Evolutionary conservation across 1,139 yeast genomes (phyloP), one percentile per base, ranked within the genome.

Genomic region (Candida sp.): DNA sequence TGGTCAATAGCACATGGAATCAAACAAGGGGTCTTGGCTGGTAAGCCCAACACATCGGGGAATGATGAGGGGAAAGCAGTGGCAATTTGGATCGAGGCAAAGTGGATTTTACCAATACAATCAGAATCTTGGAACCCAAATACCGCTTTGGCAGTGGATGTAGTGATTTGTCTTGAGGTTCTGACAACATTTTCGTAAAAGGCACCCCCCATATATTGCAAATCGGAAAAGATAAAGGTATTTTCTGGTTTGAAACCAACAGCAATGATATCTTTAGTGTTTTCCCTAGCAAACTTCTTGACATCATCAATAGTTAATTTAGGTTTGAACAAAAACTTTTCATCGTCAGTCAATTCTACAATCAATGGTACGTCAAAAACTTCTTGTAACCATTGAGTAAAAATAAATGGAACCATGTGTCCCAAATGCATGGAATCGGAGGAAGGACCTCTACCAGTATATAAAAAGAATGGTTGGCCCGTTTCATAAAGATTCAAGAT

Each of bases 1-100:
- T 91, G 97, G 64, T 95, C 99, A 64, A 95, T 95, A 39, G 99
- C 99, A 77, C 99, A 95, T 34, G 99, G 99, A 65, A 95, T 95
- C 65, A 95, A 75, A 68, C 97, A 88, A 47, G 97, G 99, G 1
- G 97, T 91, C 66, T 86, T 85, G 40, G 84, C 74, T 41, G 90
- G 90, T 56, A 85, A 69, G 8, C 89, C 97, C 56, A 95, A 79
- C 27, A 95, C 86, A 53, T 86, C 96, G 3, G 99, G 99, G 78
- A 88, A 95, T 11, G 97, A 87, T 39, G 93, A 86, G 46, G 97
- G 95, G 73, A 95, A 91, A 3, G 97, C 95, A 19, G 98, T 83
- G 25, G 98, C 88, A 57, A 95, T 93, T 73, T 95, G 99, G 56
- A 95, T 82, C 43, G 96, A 87, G 22, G 98, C 98, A 70, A 91